Base-by-base conservation (phyloP, 345 rosid genomes). In the Salix viminalis region DNA sequence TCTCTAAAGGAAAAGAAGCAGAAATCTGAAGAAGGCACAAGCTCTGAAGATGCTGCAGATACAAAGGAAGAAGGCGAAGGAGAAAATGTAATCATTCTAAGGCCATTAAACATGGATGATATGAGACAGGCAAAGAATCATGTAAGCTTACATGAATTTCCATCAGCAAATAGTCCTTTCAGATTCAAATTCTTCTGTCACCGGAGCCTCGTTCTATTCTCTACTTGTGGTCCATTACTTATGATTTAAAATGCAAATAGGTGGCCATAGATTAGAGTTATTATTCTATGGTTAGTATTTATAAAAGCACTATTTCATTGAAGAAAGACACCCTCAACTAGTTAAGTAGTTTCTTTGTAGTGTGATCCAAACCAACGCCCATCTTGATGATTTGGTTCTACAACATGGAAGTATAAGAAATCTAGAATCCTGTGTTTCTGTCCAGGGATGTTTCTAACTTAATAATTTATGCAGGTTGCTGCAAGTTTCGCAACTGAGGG, bases 81-180 rank as follows among this genome's bases (percentile, higher is more conserved):
- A 75, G 97, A 93, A 74, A 74, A 54, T 23, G 87, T 44, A 30
- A 91, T 92, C 75, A 85, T 79, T 60, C 79, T 96, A 80, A 91
- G 98, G 84, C 81, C 97, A 42, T 84, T 94, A 75, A 91, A 76
- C 84, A 90, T 90, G 99, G 96, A 96, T 83, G 99, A 96, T 71
- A 81, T 96, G 92, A 90, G 90, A 83, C 87, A 86, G 84, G 99
- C 98, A 21, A 96, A 91, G 86, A 91, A 90, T 80, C 99, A 91
- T 97, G 99, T 95, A 69, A 74, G 4, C 41, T n/a, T 26, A 46
- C 36, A 28, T 28, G 15, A 58, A 58, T 58, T 58, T 58, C 64
- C 64, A 34, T 4, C 6, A 34, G 36, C 36, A 34, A 34, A 34
- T 34, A 34, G 36, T 34, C 28, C 23, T 58, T 23, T 10, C 39